A percentile compares a stretch with the other conserved stretches of the same genome.
Conservation (phyloP, 208 protist genomes). For the Wallacemonas rigidus region DNA sequence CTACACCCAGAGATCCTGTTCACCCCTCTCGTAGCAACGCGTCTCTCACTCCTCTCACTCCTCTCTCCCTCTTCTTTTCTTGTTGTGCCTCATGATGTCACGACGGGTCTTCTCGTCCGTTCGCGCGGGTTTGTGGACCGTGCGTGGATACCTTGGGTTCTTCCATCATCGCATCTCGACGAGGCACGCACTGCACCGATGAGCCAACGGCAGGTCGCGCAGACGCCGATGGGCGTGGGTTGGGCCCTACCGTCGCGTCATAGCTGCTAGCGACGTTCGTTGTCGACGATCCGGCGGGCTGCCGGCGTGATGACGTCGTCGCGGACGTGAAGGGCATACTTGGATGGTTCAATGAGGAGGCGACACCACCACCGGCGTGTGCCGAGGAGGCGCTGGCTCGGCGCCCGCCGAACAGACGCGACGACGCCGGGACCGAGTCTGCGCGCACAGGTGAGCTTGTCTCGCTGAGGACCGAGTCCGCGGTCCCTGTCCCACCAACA, state of each 20-base stretch:
- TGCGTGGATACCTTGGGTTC: neutral
- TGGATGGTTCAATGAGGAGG: neutral
- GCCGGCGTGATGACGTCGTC: neutral
- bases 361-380: neutral
- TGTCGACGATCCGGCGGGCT: neutral
- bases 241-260: neutral
- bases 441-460: neutral
- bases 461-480: neutral
- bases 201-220: neutral
- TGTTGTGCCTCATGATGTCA: neutral
- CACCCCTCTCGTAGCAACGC: no score
- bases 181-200: neutral
- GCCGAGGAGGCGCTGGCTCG: neutral
- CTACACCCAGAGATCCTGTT: no score
- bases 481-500: no score
- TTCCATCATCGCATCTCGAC: neutral
- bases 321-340: neutral
- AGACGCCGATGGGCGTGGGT: neutral
- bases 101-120: no score
- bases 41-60: constrained; percentile 5
- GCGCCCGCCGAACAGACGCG: neutral
- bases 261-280: neutral
- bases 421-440: neutral
- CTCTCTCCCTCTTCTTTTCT: constrained; percentile 15
- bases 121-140: no score